Evolutionary conservation across 208 protist genomes (phyloP).

Genomic region (Leishmania braziliensis): DNA sequence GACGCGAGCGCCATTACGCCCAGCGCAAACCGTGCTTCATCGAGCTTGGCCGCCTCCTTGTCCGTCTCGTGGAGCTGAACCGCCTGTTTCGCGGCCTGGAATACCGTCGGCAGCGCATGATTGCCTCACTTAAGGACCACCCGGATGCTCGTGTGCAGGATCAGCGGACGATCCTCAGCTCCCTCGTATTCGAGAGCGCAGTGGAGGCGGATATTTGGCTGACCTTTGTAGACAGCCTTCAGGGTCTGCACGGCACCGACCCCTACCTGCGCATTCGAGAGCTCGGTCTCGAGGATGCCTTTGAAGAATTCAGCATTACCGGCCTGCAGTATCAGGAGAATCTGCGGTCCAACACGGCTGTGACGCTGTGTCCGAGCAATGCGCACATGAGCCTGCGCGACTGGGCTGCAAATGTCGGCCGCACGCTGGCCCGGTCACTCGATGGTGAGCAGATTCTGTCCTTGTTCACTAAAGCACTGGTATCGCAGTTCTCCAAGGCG

Average conservation of each 20-base stretch:
- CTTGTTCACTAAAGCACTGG: constrained; percentile 79
- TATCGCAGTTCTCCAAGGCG: constrained; percentile 75
- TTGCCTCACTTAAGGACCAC: constrained; percentile 62
- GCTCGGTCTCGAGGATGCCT: constrained; percentile 74
- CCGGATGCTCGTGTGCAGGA: constrained; percentile 67
- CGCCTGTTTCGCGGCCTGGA: constrained; percentile 73
- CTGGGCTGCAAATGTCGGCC: constrained; percentile 60
- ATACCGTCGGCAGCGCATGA: constrained; percentile 62
- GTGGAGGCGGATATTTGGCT: constrained; percentile 83
- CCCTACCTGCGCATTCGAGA: constrained; percentile 48
- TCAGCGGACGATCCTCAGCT: constrained; percentile 50
- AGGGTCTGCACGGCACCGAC: constrained; percentile 22
- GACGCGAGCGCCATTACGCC: constrained; percentile 35
- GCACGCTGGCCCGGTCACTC: constrained; percentile 24
- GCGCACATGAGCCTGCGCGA: constrained; percentile 47
- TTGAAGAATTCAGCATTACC: constrained; percentile 84
- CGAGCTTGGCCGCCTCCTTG: constrained; percentile 77
- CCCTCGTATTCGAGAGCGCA: constrained; percentile 70
- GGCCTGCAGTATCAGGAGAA: constrained; percentile 82
- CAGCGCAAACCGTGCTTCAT: constrained; percentile 86
- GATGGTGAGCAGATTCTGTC: constrained; percentile 48
- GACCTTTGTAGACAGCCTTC: constrained; percentile 61
- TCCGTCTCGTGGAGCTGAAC: constrained; percentile 82
- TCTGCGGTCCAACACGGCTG: constrained; percentile 47
- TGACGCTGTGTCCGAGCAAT: constrained; percentile 52